Base-by-base conservation (phyloP, 768 basidiomycete species). In the Mrakia hoshinonis region DNA sequence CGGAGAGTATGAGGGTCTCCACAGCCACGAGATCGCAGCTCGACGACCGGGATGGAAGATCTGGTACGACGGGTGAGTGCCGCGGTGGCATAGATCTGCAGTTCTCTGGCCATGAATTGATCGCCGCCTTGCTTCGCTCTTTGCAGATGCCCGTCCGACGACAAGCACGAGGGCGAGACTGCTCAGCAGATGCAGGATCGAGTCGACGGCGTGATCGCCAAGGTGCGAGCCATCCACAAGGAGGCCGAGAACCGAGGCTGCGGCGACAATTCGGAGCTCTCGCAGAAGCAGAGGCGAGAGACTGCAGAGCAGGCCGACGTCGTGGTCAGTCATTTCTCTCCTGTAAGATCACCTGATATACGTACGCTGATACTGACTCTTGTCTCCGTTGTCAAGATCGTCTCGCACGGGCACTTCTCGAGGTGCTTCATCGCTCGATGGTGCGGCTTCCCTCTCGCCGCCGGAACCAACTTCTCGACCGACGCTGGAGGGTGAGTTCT, bases 381-480 rank as follows among this genome's bases (percentile, higher is more conserved):
- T 18, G 36, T n/a, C n/a, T n/a, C n/a, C n/a, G n/a, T n/a, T n/a
- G n/a, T n/a, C n/a, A n/a, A n/a, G n/a, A n/a, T n/a, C n/a, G n/a
- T n/a, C n/a, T n/a, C n/a, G n/a, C n/a, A n/a, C n/a, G n/a, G n/a
- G n/a, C n/a, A 6, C 24, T 13, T 46, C 36, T 51, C 6, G 7
- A 51, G 43, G 39, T 31, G 24, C 49, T 65, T 24, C 36, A 72
- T 65, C 58, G 58, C 58, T 36, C 70, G 70, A 39, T 72, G 70
- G 70, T 72, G 70, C 39, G 70, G 70, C 10, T 72, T 72, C 60
- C 70, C 70, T 29, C 60, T 72, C 55, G 70, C 46, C 47, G 64
- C 70, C n/a, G 70, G 70, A 58, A 72, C 70, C 47, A 67, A 72
- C 64, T 72, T 72, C 31, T 54, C 70, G 46, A 72, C 70, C n/a